These are phyloP conservation scores for Colletotrichum chlorophyti DNA, from an alignment of 2,329 filamentous ascomycete genomes.

Conservation along the genomic window DNA sequence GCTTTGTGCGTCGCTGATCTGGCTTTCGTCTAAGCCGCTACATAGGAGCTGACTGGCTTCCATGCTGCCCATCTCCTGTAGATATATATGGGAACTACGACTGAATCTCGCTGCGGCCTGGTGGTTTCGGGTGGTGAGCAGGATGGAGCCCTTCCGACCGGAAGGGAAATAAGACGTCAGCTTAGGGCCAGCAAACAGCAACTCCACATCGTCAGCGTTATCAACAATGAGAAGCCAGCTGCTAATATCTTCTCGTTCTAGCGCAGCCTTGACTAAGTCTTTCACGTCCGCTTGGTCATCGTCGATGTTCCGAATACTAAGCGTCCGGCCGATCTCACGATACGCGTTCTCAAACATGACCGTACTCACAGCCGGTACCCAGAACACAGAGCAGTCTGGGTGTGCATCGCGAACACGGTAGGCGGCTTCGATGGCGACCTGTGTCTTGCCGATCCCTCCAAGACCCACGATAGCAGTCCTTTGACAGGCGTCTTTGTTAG, in stretches of 20 bases:
- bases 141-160: constrained; percentile 28
- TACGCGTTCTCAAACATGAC: constrained; percentile 43
- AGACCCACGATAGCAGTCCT: constrained; percentile 38
- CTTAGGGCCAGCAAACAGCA: constrained; percentile 34
- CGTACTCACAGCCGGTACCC: constrained; percentile 40
- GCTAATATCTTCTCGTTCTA: constrained; percentile 32
- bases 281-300: constrained; percentile 44
- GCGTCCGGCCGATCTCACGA: constrained; percentile 36
- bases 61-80: constrained; percentile 32
- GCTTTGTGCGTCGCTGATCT: constrained; percentile 31
- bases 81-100: constrained; percentile 29
- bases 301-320: constrained; percentile 37
- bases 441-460: constrained; percentile 46
- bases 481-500: constrained; percentile 32
- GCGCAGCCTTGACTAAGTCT: constrained; percentile 39
- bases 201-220: constrained; percentile 47
- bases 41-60: constrained; percentile 34
- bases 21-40: constrained; percentile 24
- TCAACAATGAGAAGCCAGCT: constrained; percentile 53
- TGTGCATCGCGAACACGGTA: constrained; percentile 34
- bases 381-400: constrained; percentile 46
- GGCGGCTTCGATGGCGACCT: constrained; percentile 44
- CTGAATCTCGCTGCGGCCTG: constrained; percentile 21
- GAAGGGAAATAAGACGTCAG: constrained; percentile 39
- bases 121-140: constrained; percentile 32